Conservation (phyloP, 2,329 filamentous ascomycete genomes). For the Nothomitra cinnamomea region DNA sequence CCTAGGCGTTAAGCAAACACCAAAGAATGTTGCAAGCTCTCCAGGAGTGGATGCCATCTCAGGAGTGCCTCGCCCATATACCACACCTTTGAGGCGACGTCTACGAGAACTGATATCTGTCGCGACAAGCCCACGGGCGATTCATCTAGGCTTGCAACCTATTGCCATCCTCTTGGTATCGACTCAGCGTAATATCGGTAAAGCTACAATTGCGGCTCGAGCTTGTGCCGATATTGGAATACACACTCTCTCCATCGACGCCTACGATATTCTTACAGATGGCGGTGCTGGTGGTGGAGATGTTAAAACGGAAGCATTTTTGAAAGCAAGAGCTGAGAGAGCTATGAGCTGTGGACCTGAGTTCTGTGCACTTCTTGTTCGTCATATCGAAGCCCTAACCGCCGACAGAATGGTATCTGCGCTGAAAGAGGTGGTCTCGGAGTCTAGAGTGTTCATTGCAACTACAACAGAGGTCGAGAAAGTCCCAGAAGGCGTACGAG, state of each 20-base stretch:
- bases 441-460: conserved; percentile 68
- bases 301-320: conserved; percentile 81
- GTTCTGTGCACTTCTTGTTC: conserved; percentile 69
- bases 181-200: conserved; percentile 85
- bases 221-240: conserved; percentile 81
- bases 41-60: conserved; percentile 15
- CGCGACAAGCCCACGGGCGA: conserved; percentile 71
- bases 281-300: conserved; percentile 73
- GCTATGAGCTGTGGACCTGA: conserved; percentile 77
- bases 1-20: conserved; percentile 51
- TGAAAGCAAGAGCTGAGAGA: conserved; percentile 74
- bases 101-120: conserved; percentile 74
- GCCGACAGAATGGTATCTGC: conserved; percentile 79
- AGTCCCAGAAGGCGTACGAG: conserved; percentile 74
- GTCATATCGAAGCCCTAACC: conserved; percentile 78
- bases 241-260: conserved; percentile 76
- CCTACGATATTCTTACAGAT: conserved; percentile 89
- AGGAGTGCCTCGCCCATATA: conserved; percentile 22
- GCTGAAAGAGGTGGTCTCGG: conserved; percentile 66
- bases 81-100: conserved; percentile 36
- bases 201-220: conserved; percentile 56
- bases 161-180: conserved; percentile 79
- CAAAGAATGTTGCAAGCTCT: conserved; percentile 8
- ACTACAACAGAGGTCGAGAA: conserved; percentile 94
- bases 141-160: conserved; percentile 74